These are phyloP conservation scores for carrot (Daucus carota) DNA, from an alignment of 129 eudicot species.

Conservation along the genomic window DH1_v3.0 NC_030383.2:6572501-6573000, in stretches of 20 bases:
- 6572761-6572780: neutral
- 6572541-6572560: conserved; percentile 1
- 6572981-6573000: too few species aligned
- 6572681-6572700: neutral
- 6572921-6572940: too few species aligned
- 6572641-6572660: neutral
- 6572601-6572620: neutral
- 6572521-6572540: neutral
- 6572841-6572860: neutral
- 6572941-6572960: too few species aligned
- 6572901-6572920: neutral
- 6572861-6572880: neutral
- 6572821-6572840: neutral
- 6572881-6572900: neutral
- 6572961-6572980: too few species aligned
- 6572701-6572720: neutral
- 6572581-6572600: neutral
- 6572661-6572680: neutral
- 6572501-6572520: neutral
- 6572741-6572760: neutral
- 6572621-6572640: neutral
- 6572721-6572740: neutral
- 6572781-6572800: too few species aligned
- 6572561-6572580: neutral
- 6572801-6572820: neutral